Evolutionary conservation across 345 rosid genomes (phyloP).

Genomic region (Physaria fendleri): DNA sequence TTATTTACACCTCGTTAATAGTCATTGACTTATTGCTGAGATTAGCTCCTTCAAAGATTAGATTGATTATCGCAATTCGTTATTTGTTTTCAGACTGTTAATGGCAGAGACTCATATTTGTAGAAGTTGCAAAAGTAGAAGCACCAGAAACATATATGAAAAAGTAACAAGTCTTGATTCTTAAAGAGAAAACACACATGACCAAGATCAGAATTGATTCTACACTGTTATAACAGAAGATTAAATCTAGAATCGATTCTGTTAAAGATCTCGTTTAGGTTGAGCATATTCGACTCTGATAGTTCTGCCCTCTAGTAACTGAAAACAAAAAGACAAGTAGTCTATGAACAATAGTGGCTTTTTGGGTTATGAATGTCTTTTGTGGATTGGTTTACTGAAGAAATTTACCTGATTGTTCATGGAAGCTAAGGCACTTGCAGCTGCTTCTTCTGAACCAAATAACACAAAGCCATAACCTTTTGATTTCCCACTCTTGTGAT

Average conservation of each 20-base stretch:
- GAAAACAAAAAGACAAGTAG: conserved; percentile 10
- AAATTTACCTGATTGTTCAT: conserved; percentile 59
- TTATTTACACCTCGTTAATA: not conserved
- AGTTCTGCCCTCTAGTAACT: conserved; percentile 65
- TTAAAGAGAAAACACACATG: not conserved
- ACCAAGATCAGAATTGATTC: not conserved
- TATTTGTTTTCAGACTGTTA: conserved; percentile 35
- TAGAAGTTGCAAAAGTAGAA: conserved; percentile 39
- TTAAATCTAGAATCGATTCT: not conserved
- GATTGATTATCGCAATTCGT: conserved; percentile 1
- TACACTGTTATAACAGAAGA: not conserved
- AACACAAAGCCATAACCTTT: conserved; percentile 71
- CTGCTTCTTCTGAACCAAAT: conserved; percentile 52
- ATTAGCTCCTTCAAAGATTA: not conserved
- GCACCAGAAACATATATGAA: not conserved
- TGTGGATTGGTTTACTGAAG: not conserved
- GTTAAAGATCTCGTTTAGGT: conserved; percentile 18
- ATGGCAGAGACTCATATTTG: conserved; percentile 41
- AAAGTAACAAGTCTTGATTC: not conserved
- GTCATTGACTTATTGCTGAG: too few species aligned
- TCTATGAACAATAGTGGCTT: not conserved
- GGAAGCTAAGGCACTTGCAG: conserved; percentile 45
- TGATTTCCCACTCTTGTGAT: conserved; percentile 58
- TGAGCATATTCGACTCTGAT: conserved; percentile 50
- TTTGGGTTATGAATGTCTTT: too few species aligned